Evolutionary conservation across 2,329 filamentous ascomycete genomes (phyloP), one percentile per base, ranked within the genome.

Genomic region (Penicillium janthinellum): DNA sequence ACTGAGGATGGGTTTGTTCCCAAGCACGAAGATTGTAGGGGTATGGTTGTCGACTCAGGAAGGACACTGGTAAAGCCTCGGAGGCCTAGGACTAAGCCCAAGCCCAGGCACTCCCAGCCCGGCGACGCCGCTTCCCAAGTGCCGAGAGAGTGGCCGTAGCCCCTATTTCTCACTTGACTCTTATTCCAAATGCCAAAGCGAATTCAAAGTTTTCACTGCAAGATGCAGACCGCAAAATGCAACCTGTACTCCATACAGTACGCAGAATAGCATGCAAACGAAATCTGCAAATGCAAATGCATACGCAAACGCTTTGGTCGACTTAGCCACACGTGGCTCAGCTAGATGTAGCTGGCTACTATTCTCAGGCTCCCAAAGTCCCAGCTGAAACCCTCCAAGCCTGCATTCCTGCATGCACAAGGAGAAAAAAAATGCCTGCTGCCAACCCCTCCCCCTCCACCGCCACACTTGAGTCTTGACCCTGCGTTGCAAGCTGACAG

Each of bases 391-490:
- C 22, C 42, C 3, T n/a, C 12, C 22, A 51, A 25, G 4, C 34
- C 34, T 51, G 20, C 49, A 39, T 20, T 20, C 20, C 25, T 28
- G 25, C 25, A 45, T 45, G 42, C 42, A 45, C 3, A 8, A 5
- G 14, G 12, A 10, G 14, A 0, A 8, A 14, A 31, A 28, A 28
- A 31, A 28, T 20, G 22, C 10, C 22, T 28, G 28, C 7, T 6
- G 28, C 28, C 28, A 31, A 31, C 28, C 28, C 28, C 28, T 8
- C 25, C n/a, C 20, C 37, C 52, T 14, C 37, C 56, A 62, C 62
- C 54, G 62, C 60, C 64, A 60, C 59, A 59, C 34, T 39, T 44
- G 5, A 25, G 25, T 25, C 4, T 25, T 25, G 37, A 1, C 20
- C 20, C 20, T 20, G 20, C 20, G 20, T 34, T 15, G 28, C 22